Conservation (phyloP, 2,329 filamentous ascomycete genomes). For the Metarhizium album region DNA sequence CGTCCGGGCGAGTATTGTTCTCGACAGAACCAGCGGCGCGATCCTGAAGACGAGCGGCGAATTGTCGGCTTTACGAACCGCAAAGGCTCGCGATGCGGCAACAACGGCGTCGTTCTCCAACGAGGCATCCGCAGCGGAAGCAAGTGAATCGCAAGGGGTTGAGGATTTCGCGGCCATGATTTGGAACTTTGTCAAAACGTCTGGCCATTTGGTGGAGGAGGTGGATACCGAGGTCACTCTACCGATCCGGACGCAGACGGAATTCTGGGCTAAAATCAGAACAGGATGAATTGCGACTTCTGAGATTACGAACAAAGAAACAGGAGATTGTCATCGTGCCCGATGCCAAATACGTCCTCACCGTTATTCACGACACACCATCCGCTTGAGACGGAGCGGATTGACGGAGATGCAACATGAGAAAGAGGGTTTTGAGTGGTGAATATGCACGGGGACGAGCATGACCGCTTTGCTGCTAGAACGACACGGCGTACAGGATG, state of each 20-base stretch:
- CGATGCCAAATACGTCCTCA: slow-evolving; percentile 66
- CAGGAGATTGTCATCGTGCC: slow-evolving; percentile 78
- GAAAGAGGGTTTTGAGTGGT: neutral
- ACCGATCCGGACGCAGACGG: neutral
- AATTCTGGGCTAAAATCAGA: slow-evolving; percentile 12
- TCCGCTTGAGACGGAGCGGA: slow-evolving; percentile 36
- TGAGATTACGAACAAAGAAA: slow-evolving; percentile 71
- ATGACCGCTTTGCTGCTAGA: neutral
- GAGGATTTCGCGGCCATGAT: slow-evolving; percentile 68
- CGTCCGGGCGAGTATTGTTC: slow-evolving; percentile 65
- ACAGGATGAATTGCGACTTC: slow-evolving; percentile 64
- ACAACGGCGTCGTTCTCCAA: slow-evolving; percentile 33
- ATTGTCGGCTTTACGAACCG: slow-evolving; percentile 41
- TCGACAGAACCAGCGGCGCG: slow-evolving; percentile 60
- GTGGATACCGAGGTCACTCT: slow-evolving; percentile 55
- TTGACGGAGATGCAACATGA: neutral
- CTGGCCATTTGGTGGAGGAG: slow-evolving; percentile 59
- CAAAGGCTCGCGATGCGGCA: slow-evolving; percentile 24
- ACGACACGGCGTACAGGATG: slow-evolving; percentile 5
- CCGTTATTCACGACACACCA: slow-evolving; percentile 75
- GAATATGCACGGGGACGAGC: neutral
- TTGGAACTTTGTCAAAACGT: slow-evolving; percentile 62
- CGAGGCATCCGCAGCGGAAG: slow-evolving; percentile 30
- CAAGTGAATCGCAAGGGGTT: slow-evolving; percentile 45
- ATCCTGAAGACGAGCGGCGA: slow-evolving; percentile 68